Evolutionary conservation across 2,329 filamentous ascomycete species (phyloP).

Genomic region (Ophiostoma tasmaniense): DNA sequence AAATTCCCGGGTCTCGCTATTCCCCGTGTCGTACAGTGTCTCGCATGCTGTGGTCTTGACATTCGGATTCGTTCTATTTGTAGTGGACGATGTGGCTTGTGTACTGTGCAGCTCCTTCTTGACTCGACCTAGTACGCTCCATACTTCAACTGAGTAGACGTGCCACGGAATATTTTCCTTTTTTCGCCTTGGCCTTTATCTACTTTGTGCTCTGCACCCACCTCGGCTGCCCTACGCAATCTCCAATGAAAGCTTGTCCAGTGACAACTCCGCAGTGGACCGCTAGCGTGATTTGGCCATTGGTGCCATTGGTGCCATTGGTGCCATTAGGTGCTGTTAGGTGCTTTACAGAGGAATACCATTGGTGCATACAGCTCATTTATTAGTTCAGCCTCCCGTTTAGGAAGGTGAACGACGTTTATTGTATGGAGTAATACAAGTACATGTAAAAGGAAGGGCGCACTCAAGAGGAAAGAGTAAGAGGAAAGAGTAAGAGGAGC

Average conservation of each 20-base stretch:
- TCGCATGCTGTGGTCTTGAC: background rate
- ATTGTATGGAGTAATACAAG: background rate
- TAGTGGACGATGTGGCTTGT: background rate
- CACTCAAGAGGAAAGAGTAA: too few species aligned
- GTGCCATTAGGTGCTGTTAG: background rate
- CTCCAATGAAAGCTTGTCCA: background rate
- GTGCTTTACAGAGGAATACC: background rate
- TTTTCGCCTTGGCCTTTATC: too few species aligned
- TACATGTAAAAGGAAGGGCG: background rate
- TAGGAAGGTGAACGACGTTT: conserved; percentile 12
- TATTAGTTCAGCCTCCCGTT: conserved; percentile 4
- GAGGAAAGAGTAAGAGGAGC: background rate
- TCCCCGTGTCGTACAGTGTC: too few species aligned
- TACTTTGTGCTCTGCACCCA: too few species aligned
- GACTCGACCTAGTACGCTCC: background rate
- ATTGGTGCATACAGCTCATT: background rate
- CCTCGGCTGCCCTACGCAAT: background rate
- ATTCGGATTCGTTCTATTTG: background rate
- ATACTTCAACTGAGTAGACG: too few species aligned
- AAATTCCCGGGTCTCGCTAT: too few species aligned
- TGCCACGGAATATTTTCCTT: background rate
- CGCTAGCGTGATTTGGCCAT: too few species aligned
- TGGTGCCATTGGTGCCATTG: too few species aligned
- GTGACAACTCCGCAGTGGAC: background rate
- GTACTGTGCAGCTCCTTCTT: too few species aligned